These are phyloP conservation scores for Pseudonitzschia delicatissima DNA, from an alignment of 108 stramenopile genomes.

Conservation along the genomic window DNA sequence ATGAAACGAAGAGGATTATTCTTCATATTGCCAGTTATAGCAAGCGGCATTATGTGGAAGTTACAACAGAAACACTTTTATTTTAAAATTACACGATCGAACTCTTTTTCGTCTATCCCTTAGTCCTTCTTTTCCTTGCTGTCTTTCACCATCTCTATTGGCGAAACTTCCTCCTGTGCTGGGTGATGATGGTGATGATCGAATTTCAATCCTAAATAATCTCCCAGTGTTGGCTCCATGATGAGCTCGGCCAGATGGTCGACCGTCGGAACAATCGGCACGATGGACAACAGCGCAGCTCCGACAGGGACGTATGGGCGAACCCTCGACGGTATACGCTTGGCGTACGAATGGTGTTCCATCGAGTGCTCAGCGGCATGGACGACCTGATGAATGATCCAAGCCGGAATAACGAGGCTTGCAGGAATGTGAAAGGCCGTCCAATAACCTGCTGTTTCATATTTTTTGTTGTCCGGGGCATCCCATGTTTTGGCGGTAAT, in stretches of 20 bases:
- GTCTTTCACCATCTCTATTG: neutral
- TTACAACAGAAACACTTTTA: too few relatives aligned
- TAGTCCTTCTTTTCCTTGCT: neutral
- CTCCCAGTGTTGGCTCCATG: constrained; percentile 30
- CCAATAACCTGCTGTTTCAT: constrained; percentile 22
- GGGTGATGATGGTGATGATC: constrained; percentile 12
- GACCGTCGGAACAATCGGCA: constrained; percentile 28
- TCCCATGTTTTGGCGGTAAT: constrained; percentile 24
- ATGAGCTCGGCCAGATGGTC: constrained; percentile 15
- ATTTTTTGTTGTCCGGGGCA: constrained; percentile 1
- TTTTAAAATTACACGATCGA: too few relatives aligned
- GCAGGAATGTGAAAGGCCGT: constrained; percentile 32
- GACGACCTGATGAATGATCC: constrained; percentile 24
- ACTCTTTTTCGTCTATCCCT: too few relatives aligned
- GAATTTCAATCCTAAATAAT: constrained; percentile 24
- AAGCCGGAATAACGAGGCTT: constrained; percentile 22
- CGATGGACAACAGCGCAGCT: constrained; percentile 23
- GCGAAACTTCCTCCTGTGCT: too few relatives aligned
- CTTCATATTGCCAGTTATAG: too few relatives aligned
- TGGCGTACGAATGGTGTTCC: constrained; percentile 17
- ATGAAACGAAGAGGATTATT: too few relatives aligned
- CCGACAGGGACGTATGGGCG: constrained; percentile 20
- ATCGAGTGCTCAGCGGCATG: constrained; percentile 7
- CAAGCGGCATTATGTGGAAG: too few relatives aligned
- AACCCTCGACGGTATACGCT: constrained; percentile 2